A percentile compares a stretch with the other conserved stretches of the same genome.
Evolutionary conservation across 306 rosid species (phyloP).

Genomic region (Bauhinia variegata): DNA sequence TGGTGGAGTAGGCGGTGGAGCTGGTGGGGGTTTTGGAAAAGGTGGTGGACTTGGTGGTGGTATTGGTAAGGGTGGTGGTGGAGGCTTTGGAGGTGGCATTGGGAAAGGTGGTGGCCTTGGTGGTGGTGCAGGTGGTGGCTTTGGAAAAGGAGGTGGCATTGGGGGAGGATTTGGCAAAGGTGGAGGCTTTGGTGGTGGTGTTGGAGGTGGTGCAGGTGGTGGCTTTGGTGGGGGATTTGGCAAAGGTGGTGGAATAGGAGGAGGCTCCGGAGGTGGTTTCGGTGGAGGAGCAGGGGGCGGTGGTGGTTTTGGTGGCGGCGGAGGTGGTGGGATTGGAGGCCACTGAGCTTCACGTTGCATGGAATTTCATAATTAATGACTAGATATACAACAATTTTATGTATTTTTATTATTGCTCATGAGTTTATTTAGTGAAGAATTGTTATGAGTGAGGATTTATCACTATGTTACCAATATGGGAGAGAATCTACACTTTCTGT

Average conservation of each 20-base stretch:
- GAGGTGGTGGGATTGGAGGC: constrained; percentile 25
- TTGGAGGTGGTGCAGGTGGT: constrained; percentile 34
- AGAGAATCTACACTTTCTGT: too few species aligned
- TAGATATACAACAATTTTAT: too few species aligned
- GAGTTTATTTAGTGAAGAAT: too few species aligned
- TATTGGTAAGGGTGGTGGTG: constrained; percentile 22
- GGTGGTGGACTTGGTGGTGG: constrained; percentile 39
- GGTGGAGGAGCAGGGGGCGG: constrained; percentile 39
- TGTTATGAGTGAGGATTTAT: too few species aligned
- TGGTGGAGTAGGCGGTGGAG: constrained; percentile 43
- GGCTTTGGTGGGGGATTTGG: constrained; percentile 23
- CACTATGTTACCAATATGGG: too few species aligned
- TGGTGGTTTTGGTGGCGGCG: constrained; percentile 42
- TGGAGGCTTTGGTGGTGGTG: not conserved
- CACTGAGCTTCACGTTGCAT: too few species aligned
- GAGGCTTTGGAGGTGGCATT: constrained; percentile 37
- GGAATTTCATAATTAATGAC: too few species aligned
- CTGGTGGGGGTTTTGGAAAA: constrained; percentile 29
- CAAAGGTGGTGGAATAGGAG: not conserved
- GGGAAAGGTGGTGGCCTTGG: constrained; percentile 46
- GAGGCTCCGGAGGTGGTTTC: not conserved
- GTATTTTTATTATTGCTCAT: not conserved
- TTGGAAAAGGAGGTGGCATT: constrained; percentile 37
- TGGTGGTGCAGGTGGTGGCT: constrained; percentile 35
- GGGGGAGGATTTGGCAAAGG: constrained; percentile 14